A percentile compares a stretch with the other conserved stretches of the same genome.
Evolutionary conservation across 139 green algal genomes (phyloP).

Genomic region (Chlamydomonas applanata): DNA sequence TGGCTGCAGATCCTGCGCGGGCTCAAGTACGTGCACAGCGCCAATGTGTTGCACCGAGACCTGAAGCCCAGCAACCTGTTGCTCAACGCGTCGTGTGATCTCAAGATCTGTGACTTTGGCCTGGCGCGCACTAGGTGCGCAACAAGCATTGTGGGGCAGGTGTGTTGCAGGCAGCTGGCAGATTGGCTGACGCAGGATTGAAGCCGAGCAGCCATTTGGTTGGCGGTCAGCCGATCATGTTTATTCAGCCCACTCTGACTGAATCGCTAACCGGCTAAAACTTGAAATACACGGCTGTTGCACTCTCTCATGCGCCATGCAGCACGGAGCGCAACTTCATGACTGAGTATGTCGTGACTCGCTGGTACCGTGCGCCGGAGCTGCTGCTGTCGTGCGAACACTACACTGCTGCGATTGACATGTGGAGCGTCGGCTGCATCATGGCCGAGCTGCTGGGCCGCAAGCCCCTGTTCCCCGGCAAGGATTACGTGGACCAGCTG

Average conservation of each 20-base stretch:
- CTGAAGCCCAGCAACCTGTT: conserved; percentile 97
- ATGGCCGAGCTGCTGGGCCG: conserved; percentile 88
- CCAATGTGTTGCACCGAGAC: conserved; percentile 93
- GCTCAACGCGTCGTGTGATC: conserved; percentile 94
- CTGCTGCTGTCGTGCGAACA: conserved; percentile 87
- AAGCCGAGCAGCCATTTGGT: too few species aligned
- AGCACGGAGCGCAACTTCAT: conserved; percentile 88
- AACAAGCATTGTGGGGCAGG: not conserved
- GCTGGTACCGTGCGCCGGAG: conserved; percentile 95
- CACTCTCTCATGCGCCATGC: not conserved
- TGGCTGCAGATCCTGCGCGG: conserved; percentile 74
- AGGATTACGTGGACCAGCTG: conserved; percentile 95
- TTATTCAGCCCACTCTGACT: too few species aligned
- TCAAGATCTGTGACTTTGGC: conserved; percentile 99
- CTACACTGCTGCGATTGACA: conserved; percentile 71
- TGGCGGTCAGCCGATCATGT: too few species aligned
- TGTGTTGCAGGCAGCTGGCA: too few species aligned
- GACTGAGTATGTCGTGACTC: conserved; percentile 96
- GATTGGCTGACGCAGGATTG: too few species aligned
- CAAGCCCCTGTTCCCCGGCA: conserved; percentile 82
- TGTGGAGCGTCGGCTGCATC: conserved; percentile 89
- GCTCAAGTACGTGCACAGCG: conserved; percentile 92
- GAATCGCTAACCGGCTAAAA: too few species aligned
- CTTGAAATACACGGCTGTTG: not conserved
- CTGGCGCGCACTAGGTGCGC: conserved; percentile 80